These are phyloP conservation scores for Lolium rigidum DNA, from an alignment of 176 grass and related monocot genomes.

Conservation along the genomic window DNA sequence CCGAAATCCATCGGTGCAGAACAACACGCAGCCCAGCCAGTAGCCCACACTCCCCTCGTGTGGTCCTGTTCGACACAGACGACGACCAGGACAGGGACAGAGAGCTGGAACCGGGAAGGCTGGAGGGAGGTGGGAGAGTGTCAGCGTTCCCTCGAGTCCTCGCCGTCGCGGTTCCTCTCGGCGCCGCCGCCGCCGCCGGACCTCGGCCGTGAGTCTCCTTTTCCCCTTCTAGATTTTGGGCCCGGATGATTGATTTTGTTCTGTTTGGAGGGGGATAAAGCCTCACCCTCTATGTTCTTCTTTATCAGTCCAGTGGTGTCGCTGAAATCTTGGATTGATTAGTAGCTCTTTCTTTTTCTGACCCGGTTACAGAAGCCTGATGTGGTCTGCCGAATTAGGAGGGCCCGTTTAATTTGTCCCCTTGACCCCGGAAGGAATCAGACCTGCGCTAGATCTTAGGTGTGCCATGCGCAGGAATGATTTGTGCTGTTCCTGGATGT, in stretches of 20 bases:
- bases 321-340: neutral
- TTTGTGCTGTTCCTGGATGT: neutral
- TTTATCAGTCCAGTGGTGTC: neutral
- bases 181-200: neutral
- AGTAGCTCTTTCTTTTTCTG: neutral
- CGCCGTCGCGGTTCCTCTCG: neutral
- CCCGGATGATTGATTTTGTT: neutral
- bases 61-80: too few relatives aligned
- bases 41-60: too few relatives aligned
- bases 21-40: too few relatives aligned
- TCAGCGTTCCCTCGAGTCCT: neutral
- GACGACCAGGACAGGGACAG: too few relatives aligned
- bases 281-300: neutral
- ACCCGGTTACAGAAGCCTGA: neutral
- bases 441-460: neutral
- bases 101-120: neutral
- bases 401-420: neutral
- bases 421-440: neutral
- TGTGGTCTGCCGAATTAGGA: neutral
- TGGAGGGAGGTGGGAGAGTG: neutral
- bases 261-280: neutral
- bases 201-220: neutral
- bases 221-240: too few relatives aligned
- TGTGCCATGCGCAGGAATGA: neutral
- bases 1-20: too few relatives aligned